Base-by-base conservation (phyloP, 108 stramenopile species). In the Stephanodiscus triporus region DNA sequence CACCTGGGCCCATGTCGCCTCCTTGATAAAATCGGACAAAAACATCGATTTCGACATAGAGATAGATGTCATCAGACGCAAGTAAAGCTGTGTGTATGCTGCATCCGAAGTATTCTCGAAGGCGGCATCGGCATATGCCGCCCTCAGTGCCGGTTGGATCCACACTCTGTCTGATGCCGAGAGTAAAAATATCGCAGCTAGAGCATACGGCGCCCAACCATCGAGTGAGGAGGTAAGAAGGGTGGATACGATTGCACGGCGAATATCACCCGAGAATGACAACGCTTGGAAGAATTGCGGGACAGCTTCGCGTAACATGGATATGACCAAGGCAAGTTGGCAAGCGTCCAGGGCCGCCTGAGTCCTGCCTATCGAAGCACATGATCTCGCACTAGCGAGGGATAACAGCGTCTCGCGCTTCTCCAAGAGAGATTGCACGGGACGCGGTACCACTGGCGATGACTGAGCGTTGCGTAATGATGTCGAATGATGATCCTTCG, bases 61-160 rank as follows among this genome's bases (percentile, higher is more conserved):
- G 24, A 68, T 53, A 1, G 87, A 76, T 20, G 89, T 66, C 43
- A 85, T 67, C 40, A 92, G 64, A 7, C 91, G 86, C 23, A 95
- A 65, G 70, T 88, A 95, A 17, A 95, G 82, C 63, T 91, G 88
- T 10, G 83, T 79, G 63, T 89, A 91, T 26, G 68, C 66, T 5
- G 89, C 77, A 62, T 89, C 88, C 6, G 80, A 68, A 14, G 69
- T 72, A 17, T 84, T 75, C 45, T 77, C 60, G 2, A 70, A 45
- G 22, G 71, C 80, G 63, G 86, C 80, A 13, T 77, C 64, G 9
- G 56, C 48, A 22, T 79, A 66, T 23, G 86, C 38, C 6, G 32
- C 32, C 22, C 60, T 42, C 27, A 86, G 66, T 47, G 63, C 49
- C 42, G 75, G 69, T 47, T 68, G 63, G n/a, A 86, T 63, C 49